Conservation (phyloP, 352 stramenopile species). For the Phytophthora fragariaefolia region DNA sequence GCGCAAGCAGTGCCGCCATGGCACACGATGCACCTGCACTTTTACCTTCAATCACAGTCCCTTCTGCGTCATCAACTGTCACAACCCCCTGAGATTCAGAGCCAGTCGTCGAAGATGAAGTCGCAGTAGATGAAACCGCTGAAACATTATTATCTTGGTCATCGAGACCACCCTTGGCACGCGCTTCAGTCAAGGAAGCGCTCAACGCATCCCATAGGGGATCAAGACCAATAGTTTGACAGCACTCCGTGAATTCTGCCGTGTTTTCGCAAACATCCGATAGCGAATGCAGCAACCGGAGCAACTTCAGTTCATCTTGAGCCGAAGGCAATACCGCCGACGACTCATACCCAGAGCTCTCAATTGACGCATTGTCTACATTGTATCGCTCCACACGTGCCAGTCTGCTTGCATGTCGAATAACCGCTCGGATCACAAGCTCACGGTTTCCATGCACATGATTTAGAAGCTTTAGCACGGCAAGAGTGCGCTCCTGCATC, state of each 20-base stretch:
- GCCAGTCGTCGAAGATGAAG: constrained; percentile 49
- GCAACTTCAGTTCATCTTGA: constrained; percentile 94
- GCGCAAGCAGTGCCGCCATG: constrained; percentile 94
- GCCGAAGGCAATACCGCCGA: constrained; percentile 81
- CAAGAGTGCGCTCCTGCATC: constrained; percentile 86
- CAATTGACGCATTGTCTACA: constrained; percentile 22
- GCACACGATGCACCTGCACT: constrained; percentile 87
- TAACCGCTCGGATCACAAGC: constrained; percentile 71
- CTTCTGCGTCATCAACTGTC: constrained; percentile 70
- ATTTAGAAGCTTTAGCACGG: constrained; percentile 82
- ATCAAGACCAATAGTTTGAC: constrained; percentile 71
- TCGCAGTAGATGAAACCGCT: constrained; percentile 5
- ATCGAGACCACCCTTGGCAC: constrained; percentile 77
- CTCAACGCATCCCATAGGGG: constrained; percentile 83
- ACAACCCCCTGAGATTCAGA: constrained; percentile 16
- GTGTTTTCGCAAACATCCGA: constrained; percentile 84
- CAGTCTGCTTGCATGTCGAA: constrained; percentile 62
- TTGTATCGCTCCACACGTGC: constrained; percentile 45
- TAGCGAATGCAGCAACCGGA: constrained; percentile 96
- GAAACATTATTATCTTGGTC: constrained; percentile 45
- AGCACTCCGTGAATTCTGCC: constrained; percentile 73
- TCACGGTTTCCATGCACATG: constrained; percentile 65
- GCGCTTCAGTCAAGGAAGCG: constrained; percentile 73
- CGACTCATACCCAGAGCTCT: constrained; percentile 54
- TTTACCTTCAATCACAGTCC: constrained; percentile 88